Percentiles rank a stretch among this genome's conserved stretches.
Conservation (phyloP, 306 rosid species). For the Datisca glomerata region DNA sequence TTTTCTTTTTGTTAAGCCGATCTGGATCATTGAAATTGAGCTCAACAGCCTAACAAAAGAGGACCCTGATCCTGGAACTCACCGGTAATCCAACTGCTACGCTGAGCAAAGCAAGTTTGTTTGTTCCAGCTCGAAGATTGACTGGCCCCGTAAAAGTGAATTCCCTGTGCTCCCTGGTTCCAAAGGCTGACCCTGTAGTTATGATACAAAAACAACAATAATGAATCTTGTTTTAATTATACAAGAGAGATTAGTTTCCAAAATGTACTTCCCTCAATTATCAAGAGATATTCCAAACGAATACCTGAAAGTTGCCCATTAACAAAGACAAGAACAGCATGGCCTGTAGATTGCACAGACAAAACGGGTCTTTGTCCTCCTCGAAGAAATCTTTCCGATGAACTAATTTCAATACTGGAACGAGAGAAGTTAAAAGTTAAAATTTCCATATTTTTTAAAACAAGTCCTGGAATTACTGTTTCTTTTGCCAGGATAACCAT, state of each 20-base stretch:
- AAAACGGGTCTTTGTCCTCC: constrained; percentile 63
- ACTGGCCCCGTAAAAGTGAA: constrained; percentile 57
- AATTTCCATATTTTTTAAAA: constrained; percentile 2
- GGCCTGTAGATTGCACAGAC: constrained; percentile 65
- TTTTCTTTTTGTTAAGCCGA: too few relatives aligned
- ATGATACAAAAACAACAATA: too few relatives aligned
- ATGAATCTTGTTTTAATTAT: too few relatives aligned
- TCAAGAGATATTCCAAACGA: too few relatives aligned
- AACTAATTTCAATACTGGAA: constrained; percentile 53
- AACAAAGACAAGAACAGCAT: constrained; percentile 78
- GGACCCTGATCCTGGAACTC: constrained; percentile 19
- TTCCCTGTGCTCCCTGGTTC: constrained; percentile 53
- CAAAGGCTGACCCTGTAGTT: constrained; percentile 75
- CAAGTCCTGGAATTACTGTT: too few relatives aligned
- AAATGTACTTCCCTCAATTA: too few relatives aligned
- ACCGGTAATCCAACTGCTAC: constrained; percentile 91
- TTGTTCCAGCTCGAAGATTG: constrained; percentile 58
- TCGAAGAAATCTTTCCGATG: constrained; percentile 62
- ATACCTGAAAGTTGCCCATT: constrained; percentile 83
- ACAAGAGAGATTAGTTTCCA: too few relatives aligned
- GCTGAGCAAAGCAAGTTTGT: constrained; percentile 78
- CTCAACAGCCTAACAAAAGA: too few relatives aligned
- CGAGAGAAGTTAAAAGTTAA: constrained; percentile 13
- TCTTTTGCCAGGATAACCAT: too few relatives aligned
- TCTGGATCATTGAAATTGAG: background rate